Evolutionary conservation across 2,329 filamentous ascomycete genomes (phyloP), one percentile per base, ranked within the genome.

Genomic region (Ceratocystis destructans): DNA sequence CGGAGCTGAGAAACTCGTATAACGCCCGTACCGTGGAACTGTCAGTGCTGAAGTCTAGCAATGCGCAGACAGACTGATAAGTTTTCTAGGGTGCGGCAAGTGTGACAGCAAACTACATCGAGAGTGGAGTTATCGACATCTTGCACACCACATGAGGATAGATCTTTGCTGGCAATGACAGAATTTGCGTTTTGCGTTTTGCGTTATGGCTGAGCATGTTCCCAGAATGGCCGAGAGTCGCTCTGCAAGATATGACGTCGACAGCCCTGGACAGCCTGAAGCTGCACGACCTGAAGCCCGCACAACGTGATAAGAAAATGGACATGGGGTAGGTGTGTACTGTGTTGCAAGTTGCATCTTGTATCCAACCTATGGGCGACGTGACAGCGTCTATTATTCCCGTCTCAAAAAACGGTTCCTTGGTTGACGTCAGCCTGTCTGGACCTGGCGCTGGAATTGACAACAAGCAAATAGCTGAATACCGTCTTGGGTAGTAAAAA

Each of bases 11-110:
- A 46, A 79, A 78, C 5, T 73, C 77, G 10, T 83, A 85, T 70
- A 77, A 79, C 31, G 83, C 83, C 1, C 79, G 78, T 0, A 78
- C 77, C 59, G 80, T 87, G 28, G 76, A 83, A 10, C 31, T 67
- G 33, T 67, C 66, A 5, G 5, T 67, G 2, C 46, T 70, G 12
- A 69, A 69, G n/a, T 48, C 68, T 10, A 70, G 77, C 64, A 83
- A 79, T 73, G 79, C 82, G 28, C 22, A 25, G 22, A 25, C 73
- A 74, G 50, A 83, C 81, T 0, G 76, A 78, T 0, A 76, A 83
- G 64, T 69, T 71, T 57, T 69, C 45, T 3, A 68, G 70, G 68
- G 69, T 4, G 67, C 69, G 64, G 45, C 45, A 3, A 45, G 59
- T n/a, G 57, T 69, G 1, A 55, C 61, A 2, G 33, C 55, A 12